Percentiles rank a stretch among this genome's conserved stretches.
Conservation (phyloP, 805 yeast genomes). For the Metschnikowia drakensbergensis region DNA sequence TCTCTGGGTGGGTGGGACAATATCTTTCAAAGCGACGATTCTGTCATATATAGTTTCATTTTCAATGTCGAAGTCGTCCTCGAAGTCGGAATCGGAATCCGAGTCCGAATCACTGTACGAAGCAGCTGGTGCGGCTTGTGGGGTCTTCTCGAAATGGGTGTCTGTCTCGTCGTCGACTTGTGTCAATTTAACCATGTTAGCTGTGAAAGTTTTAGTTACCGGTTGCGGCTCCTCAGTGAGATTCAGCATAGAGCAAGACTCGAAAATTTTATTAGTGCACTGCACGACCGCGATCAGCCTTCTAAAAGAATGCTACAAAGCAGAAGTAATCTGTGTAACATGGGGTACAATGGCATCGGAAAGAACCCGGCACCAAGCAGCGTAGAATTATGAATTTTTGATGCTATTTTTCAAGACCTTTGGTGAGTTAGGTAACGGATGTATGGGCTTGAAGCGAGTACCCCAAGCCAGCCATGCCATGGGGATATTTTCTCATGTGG, state of each 20-base stretch:
- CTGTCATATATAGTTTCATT: conserved; percentile 86
- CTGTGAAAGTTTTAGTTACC: neutral
- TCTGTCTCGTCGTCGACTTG: conserved; percentile 60
- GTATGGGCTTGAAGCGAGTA: conserved; percentile 25
- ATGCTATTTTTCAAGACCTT: neutral
- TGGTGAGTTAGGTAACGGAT: neutral
- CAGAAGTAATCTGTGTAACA: neutral
- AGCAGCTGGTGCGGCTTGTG: conserved; percentile 29
- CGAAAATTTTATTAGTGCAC: conserved; percentile 19
- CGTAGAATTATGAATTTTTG: no score
- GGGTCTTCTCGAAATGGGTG: conserved; percentile 33
- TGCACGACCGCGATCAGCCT: conserved; percentile 16
- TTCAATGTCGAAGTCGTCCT: conserved; percentile 70
- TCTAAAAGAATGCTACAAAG: neutral
- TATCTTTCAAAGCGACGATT: conserved; percentile 85
- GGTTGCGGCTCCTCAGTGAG: neutral
- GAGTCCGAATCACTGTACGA: conserved; percentile 37
- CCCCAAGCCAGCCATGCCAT: conserved; percentile 53
- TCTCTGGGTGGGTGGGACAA: conserved; percentile 86
- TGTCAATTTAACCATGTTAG: conserved; percentile 68
- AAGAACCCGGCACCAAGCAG: no score
- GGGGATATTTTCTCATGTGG: conserved; percentile 55
- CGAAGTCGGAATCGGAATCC: conserved; percentile 49
- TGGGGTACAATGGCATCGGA: no score
- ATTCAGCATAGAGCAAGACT: conserved; percentile 8